Base-by-base conservation (phyloP, 345 rosid genomes). In the Microthlaspi erraticum region DNA sequence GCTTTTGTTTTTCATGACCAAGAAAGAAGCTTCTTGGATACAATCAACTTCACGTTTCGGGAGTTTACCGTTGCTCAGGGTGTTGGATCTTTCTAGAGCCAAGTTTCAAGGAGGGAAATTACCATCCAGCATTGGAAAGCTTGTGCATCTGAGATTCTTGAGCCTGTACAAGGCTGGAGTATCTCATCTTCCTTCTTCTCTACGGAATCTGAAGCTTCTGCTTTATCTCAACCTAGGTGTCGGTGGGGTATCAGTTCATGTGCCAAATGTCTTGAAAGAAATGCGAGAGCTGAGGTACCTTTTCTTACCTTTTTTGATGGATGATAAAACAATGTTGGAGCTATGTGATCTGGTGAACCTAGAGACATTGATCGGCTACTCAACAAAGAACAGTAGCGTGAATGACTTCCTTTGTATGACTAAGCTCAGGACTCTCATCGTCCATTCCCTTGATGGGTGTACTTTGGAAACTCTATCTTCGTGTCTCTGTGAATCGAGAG, bases 121-220 rank as follows among this genome's bases (percentile, higher is more conserved):
- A 10, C 82, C 79, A 1, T 36, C 68, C n/a, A 81, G 43, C 4
- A 65, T 83, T 33, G 81, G 86, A 11, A 43, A 73, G 1, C 79
- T 86, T 64, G 73, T 79, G 37, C 84, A 79, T 37, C 65, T 77
- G 69, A 66, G 77, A 66, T 77, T 50, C 77, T 59, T 71, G 54
- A 77, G 72, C 43, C 42, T 77, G 36, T 9, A 9, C 6, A 4
- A 13, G 10, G 23, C 72, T 20, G 5, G 13, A 2, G 14, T 77
- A 20, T 55, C 72, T 33, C 9, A 63, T 32, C 8, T 73, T 10
- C 61, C 81, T 10, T 62, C 60, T 12, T 66, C 77, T 61, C 8
- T 77, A 0, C 60, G 65, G 12, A 54, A 77, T 1, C 56, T 77
- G 11, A 61, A 43, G 66, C 45, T 53, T 55, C 31, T 77, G 48